A percentile compares a stretch with the other conserved stretches of the same genome.
Evolutionary conservation across 768 basidiomycete genomes (phyloP).

Genomic region (Lactifluus echinatus): DNA sequence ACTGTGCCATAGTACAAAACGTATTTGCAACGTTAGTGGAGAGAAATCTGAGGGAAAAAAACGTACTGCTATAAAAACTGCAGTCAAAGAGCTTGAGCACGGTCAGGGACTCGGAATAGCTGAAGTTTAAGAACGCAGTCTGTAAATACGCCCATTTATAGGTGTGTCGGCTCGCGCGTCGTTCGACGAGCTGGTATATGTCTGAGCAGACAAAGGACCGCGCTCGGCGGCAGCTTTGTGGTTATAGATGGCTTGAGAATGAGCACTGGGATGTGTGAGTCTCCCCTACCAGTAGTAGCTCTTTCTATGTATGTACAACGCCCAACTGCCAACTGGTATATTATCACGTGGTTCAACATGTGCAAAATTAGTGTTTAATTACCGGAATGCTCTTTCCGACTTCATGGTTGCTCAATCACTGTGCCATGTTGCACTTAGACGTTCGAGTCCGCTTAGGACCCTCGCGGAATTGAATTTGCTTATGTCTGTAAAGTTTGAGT

Average conservation of each 20-base stretch:
- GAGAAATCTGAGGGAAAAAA: background rate
- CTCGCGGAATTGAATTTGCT: no score
- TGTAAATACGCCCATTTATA: slow-evolving; percentile 78
- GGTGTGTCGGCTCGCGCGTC: slow-evolving; percentile 73
- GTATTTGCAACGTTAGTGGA: background rate
- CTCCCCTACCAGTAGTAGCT: no score
- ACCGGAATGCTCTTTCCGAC: no score
- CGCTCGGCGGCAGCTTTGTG: slow-evolving; percentile 27
- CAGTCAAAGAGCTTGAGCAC: slow-evolving; percentile 73
- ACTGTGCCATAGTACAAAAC: slow-evolving; percentile 24
- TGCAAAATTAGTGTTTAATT: no score
- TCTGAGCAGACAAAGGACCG: slow-evolving; percentile 29
- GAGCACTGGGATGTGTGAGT: no score
- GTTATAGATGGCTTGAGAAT: background rate
- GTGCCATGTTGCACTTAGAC: no score
- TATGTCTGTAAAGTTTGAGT: no score
- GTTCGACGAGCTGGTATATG: slow-evolving; percentile 42
- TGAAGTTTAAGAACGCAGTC: slow-evolving; percentile 63
- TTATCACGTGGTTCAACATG: no score
- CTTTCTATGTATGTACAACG: no score
- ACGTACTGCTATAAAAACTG: slow-evolving; percentile 64
- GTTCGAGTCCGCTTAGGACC: no score
- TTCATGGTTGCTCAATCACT: no score
- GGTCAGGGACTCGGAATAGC: slow-evolving; percentile 63
- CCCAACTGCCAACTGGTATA: no score